Base-by-base conservation (phyloP, 257 asterid species). In the Lantana camara region DNA sequence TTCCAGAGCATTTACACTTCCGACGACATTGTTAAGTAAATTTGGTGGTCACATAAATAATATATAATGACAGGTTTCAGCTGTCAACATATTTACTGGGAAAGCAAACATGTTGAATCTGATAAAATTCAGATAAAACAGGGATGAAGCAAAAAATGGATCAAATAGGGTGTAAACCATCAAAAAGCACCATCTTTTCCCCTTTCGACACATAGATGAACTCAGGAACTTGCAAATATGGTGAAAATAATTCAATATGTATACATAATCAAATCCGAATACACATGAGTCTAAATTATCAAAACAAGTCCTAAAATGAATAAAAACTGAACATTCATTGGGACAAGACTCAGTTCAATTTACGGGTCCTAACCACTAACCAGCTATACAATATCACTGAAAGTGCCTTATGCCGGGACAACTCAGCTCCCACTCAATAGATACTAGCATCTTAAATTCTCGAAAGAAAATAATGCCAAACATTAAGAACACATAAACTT, bases 391-490 rank as follows among this genome's bases (percentile, higher is more conserved):
- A 27, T 34, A 55, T 58, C 21, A 41, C 8, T 15, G 40, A n/a
- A n/a, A 44, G 58, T 59, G 22, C 68, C 17, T 45, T 37, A 60
- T 45, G 32, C 34, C 51, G 47, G 51, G 73, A 17, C 13, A n/a
- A 32, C 10, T 37, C 55, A 21, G 37, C 55, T 48, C 29, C 45
- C 30, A 15, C 50, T 20, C 10, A 17, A 21, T 38, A 21, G 30
- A 56, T 21, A n/a, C 34, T 40, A 54, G 51, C 38, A 47, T 68
- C 63, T 17, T 49, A 47, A 45, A 62, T 35, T 56, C 37, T 19
- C 67, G 19, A 6, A 19, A 21, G 57, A 47, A 61, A n/a, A n/a
- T n/a, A n/a, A n/a, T n/a, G n/a, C n/a, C 23, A 37, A 65, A 50
- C 45, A 67, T 17, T 60, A 62, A 34, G 12, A 45, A 46, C 23